Percentiles rank a stretch among this genome's conserved stretches.
These are phyloP conservation scores for Podaxis mareebaensis DNA, from an alignment of 768 basidiomycete genomes.

Conservation along the genomic window DNA sequence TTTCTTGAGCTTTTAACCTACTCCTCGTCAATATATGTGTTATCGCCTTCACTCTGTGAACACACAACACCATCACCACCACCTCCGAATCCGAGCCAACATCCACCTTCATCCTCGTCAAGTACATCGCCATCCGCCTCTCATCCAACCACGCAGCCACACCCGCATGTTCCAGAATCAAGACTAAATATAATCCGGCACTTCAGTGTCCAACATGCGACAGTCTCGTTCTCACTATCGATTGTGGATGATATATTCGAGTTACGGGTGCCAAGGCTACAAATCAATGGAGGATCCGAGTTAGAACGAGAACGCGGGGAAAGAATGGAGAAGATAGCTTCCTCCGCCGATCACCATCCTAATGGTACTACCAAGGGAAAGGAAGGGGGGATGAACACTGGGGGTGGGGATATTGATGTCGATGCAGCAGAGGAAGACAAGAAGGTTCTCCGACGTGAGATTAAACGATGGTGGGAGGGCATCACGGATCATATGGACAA, in stretches of 20 bases:
- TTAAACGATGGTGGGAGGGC: constrained; percentile 67
- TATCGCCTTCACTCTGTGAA: constrained; percentile 45
- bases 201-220: constrained; percentile 30
- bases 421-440: constrained; percentile 41
- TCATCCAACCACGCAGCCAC: neutral
- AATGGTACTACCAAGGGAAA: neutral
- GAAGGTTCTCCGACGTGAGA: constrained; percentile 55
- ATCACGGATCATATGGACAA: constrained; percentile 60
- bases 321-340: neutral
- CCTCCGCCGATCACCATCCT: neutral
- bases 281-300: constrained; percentile 41
- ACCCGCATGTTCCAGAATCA: constrained; percentile 25
- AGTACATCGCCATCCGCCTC: neutral
- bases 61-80: constrained; percentile 40
- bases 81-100: constrained; percentile 16
- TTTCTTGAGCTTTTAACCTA: constrained; percentile 56
- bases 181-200: constrained; percentile 44
- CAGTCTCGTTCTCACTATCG: constrained; percentile 47
- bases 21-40: constrained; percentile 34
- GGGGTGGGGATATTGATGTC: neutral
- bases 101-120: neutral
- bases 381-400: neutral
- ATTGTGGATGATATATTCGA: constrained; percentile 60
- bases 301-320: neutral
- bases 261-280: constrained; percentile 57